Evolutionary conservation across 108 stramenopile species (phyloP), one percentile per base, ranked within the genome.

Genomic region (Pinguiococcus pyrenoidosus): DNA sequence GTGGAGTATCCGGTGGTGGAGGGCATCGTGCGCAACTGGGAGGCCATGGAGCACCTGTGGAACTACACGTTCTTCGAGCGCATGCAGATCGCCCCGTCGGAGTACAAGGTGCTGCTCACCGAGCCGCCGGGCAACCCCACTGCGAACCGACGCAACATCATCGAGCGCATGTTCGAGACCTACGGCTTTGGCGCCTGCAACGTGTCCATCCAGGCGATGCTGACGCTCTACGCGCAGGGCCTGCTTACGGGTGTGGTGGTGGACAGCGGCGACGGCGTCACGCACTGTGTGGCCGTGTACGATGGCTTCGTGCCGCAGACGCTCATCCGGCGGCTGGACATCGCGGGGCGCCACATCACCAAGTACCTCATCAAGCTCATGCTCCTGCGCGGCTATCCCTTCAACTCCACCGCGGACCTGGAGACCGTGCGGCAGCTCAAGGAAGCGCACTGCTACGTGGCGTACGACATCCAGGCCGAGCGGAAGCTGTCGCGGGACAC

Each of bases 31-130:
- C 49, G 57, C 39, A 74, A 76, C 73, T 78, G 77, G 77, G 77
- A 76, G 21, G 77, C 76, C 38, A 78, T 78, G 77, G 66, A 74
- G 44, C 57, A 72, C 24, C 61, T 78, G 23, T 78, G 77, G 77
- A 74, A 76, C 63, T 76, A 78, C 71, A 74, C 75, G 1, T 73
- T 69, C 58, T 8, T 58, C 48, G 66, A 71, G 16, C 68, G 64
- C 45, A 44, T 76, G 46, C 34, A 62, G 16, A 64, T 74, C 32
- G 56, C 60, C 50, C 73, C 77, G 4, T 7, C 39, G 3, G 66
- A 62, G 32, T 38, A 66, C 30, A 67, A 64, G 44, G 56, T 72
- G 29, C 40, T 72, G 36, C 56, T 72, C 26, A 72, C 71, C 9
- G 71, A 72, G 47, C 59, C 71, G 26, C 66, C 71, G n/a, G 24